Base-by-base conservation (phyloP, 2,329 filamentous ascomycete species). In the Exophiala xenobiotica region DNA sequence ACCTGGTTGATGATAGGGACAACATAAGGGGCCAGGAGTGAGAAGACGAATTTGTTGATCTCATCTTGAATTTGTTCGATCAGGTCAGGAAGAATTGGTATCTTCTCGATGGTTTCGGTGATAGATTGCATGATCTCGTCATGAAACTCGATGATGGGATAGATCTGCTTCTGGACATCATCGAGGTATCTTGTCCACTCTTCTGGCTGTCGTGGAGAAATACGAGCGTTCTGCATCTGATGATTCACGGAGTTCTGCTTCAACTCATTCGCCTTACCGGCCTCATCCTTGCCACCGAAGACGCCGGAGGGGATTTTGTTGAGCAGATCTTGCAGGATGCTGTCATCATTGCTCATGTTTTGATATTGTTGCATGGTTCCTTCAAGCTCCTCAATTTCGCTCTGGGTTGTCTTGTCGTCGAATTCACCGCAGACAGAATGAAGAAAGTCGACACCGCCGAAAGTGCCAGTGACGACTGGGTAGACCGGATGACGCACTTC, bases 401-500 rank as follows among this genome's bases (percentile, higher is more conserved):
- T 93, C 68, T 96, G 91, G 23, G 86, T 91, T 54, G 91, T 76
- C 74, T 96, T 96, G 70, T 96, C 91, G 31, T 86, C 87, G 45
- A 96, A 82, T 61, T 85, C 82, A 48, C 82, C 82, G 59, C 83
- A 88, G 23, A 95, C 90, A 6, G 88, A 93, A 73, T 95, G 90
- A 54, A 96, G 75, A 72, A 96, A 96, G 65, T 96, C 92, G 11
- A 96, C 91, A 57, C 91, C 91, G 56, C 91, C 91, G 69, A 96
- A 96, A 5, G 91, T 96, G 53, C 92, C 91, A 1, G 91, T 96
- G 38, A 95, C 80, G 55, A 92, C 74, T 5, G 91, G 91, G 63
- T 87, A 96, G 54, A 96, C 88, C 3, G 78, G 65, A 26, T 76
- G 66, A 18, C 78, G 77, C 51, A 81, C 85, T 38, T 87, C 90